Evolutionary conservation across 1,284 basidiomycete genomes (phyloP), one percentile per base, ranked within the genome.

Genomic region (Trametes pubescens): DNA sequence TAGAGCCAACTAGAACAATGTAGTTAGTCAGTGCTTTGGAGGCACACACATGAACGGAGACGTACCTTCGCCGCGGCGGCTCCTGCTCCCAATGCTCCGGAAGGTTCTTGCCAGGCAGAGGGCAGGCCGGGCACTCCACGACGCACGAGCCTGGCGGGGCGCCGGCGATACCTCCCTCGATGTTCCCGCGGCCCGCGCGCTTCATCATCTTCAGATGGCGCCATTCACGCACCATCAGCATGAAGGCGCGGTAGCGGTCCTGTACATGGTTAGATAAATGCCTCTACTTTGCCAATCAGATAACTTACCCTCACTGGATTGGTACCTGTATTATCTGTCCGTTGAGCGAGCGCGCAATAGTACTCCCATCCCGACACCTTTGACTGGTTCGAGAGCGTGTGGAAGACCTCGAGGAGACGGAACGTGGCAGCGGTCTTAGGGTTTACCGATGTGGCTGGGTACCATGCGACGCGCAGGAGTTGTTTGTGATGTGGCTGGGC

Each of bases 101-200:
- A 2, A 79, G 61, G 64, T 81, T 81, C 35, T 70, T 68, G 2
- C 69, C 74, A 0, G 73, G 74, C 4, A 74, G 69, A 0, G 78
- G 79, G 61, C 78, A 80, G 0, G 78, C 76, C 8, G 75, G 78
- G 64, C 79, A 81, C 1, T 66, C 51, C 1, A 80, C 56, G 1
- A 73, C 75, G 21, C 73, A 74, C 13, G 73, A 69, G 0, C 78
- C 79, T 8, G 7, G n/a, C 18, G 16, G 6, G 2, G 47, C 70
- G 68, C 11, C 65, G 69, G 13, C 72, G 44, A 4, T n/a, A n/a
- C n/a, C n/a, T n/a, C n/a, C n/a, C n/a, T n/a, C n/a, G n/a, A n/a
- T n/a, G n/a, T n/a, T n/a, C n/a, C n/a, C n/a, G n/a, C n/a, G n/a
- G n/a, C 72, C 72, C 10, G 65, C 62, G 10, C 67, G 64, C 61